phyloP scores from a whole-genome alignment of 1,284 basidiomycete genomes.

The Microstroma glucosiphilum region DNA sequence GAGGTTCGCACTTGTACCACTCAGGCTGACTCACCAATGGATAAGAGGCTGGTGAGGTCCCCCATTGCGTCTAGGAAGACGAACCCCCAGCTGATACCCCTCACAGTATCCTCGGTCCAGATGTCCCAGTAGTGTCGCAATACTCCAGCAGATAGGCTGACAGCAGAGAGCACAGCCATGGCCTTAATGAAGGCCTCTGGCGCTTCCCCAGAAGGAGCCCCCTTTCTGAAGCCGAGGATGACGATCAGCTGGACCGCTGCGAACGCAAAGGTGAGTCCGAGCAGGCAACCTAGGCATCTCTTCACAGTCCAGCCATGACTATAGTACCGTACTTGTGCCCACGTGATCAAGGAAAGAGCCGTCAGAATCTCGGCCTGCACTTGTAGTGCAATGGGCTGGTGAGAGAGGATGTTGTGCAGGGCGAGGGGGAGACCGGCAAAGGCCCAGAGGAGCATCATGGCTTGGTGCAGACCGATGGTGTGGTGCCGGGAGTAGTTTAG shows the following conservation, averaged over 20 bases:
- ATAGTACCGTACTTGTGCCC: constrained; percentile 26
- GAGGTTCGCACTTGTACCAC: not conserved
- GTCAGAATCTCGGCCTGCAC: constrained; percentile 29
- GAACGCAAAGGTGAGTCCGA: constrained; percentile 3
- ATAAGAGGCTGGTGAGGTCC: constrained; percentile 21
- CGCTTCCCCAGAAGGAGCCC: not conserved
- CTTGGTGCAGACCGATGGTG: constrained; percentile 20
- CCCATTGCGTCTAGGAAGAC: constrained; percentile 27
- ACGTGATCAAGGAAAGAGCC: constrained; percentile 21
- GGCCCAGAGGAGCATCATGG: constrained; percentile 32
- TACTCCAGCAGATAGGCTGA: constrained; percentile 21
- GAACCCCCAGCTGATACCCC: constrained; percentile 26
- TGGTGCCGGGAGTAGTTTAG: constrained; percentile 15
- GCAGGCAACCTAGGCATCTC: not conserved
- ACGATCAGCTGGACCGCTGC: constrained; percentile 5
- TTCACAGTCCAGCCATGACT: constrained; percentile 15
- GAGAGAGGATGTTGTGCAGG: constrained; percentile 26
- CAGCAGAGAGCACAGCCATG: constrained; percentile 22
- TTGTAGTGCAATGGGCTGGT: constrained; percentile 21
- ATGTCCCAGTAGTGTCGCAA: constrained; percentile 31
- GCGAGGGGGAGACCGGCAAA: constrained; percentile 18
- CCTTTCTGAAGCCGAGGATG: constrained; percentile 13
- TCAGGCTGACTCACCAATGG: constrained; percentile 14
- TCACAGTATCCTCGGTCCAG: constrained; percentile 19
- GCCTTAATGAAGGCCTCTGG: constrained; percentile 4